Conservation (phyloP, 805 yeast genomes). For the Myxozyma monticola region DNA sequence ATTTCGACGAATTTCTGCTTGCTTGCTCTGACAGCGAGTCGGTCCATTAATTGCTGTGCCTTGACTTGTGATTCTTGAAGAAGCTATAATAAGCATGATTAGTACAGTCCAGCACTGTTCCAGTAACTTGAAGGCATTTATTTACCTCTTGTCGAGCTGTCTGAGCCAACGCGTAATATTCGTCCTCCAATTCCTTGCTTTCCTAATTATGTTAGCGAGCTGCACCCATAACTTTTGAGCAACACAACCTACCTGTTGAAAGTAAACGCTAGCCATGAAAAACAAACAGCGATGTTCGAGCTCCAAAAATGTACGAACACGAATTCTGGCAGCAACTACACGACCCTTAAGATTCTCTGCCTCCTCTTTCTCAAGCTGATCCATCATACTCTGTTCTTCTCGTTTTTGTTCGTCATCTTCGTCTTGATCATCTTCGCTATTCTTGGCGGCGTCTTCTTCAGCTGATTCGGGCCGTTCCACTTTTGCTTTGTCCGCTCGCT, state of each 20-base stretch:
- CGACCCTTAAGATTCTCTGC: slow-evolving; percentile 20
- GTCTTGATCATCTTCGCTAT: no score
- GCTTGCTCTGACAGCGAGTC: slow-evolving; percentile 12
- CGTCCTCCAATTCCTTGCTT: slow-evolving; percentile 51
- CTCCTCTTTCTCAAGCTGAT: slow-evolving; percentile 25
- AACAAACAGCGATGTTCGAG: slow-evolving; percentile 75
- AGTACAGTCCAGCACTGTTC: slow-evolving; percentile 41
- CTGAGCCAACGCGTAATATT: slow-evolving; percentile 63
- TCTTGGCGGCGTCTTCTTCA: no score
- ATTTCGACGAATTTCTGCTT: slow-evolving; percentile 31
- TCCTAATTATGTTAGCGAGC: slow-evolving; percentile 36
- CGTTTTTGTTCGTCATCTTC: slow-evolving; percentile 23
- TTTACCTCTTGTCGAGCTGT: slow-evolving; percentile 47
- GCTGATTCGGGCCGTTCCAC: neutral
- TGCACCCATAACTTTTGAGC: no score
- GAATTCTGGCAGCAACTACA: slow-evolving; percentile 21
- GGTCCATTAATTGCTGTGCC: slow-evolving; percentile 25
- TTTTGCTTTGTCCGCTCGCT: neutral
- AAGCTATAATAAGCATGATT: slow-evolving; percentile 38
- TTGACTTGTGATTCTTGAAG: slow-evolving; percentile 22
- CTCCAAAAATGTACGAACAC: slow-evolving; percentile 55
- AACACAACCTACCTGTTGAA: slow-evolving; percentile 45
- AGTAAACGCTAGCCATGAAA: slow-evolving; percentile 72
- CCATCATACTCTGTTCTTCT: slow-evolving; percentile 20
- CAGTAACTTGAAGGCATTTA: neutral